Percentiles rank a stretch among this genome's conserved stretches.
These are phyloP conservation scores for Fusarium napiforme DNA, from an alignment of 2,329 filamentous ascomycete genomes.

Conservation along the genomic window DNA sequence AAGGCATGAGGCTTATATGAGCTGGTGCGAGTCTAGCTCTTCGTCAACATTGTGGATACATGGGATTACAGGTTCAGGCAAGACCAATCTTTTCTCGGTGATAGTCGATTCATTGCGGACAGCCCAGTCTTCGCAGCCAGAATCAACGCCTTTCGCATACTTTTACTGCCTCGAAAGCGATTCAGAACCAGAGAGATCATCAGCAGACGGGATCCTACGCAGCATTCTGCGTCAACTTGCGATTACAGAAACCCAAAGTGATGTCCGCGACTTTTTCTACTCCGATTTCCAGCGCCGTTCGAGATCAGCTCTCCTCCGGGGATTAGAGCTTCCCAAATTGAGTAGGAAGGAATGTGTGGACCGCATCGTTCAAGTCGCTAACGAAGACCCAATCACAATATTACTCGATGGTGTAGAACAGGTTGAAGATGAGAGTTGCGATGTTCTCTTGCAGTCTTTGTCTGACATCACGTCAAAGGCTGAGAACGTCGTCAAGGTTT, in stretches of 20 bases:
- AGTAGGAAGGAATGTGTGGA: slow-evolving; percentile 1
- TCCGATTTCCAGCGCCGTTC: slow-evolving; percentile 4
- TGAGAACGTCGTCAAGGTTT: not conserved
- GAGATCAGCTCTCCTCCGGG: not conserved
- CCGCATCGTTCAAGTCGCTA: slow-evolving; percentile 9
- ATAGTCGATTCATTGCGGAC: not conserved
- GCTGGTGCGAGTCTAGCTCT: not conserved
- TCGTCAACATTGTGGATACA: not conserved
- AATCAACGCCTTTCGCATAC: not conserved
- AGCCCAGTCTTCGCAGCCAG: not conserved
- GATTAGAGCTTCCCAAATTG: not conserved
- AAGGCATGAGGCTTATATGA: not conserved
- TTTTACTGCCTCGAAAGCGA: not conserved
- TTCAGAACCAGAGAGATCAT: not conserved
- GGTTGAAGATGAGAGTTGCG: not conserved
- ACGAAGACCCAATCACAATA: slow-evolving; percentile 14
- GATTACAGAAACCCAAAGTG: not conserved
- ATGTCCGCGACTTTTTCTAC: slow-evolving; percentile 1
- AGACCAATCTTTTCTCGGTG: not conserved
- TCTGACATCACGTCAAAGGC: not conserved
- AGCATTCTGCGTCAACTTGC: not conserved
- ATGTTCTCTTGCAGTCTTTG: not conserved
- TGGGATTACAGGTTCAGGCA: not conserved
- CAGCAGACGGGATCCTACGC: not conserved
- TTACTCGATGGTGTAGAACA: slow-evolving; percentile 1